These are phyloP conservation scores for Excoecaria agallocha DNA, from an alignment of 345 rosid species.

Conservation along the genomic window DNA sequence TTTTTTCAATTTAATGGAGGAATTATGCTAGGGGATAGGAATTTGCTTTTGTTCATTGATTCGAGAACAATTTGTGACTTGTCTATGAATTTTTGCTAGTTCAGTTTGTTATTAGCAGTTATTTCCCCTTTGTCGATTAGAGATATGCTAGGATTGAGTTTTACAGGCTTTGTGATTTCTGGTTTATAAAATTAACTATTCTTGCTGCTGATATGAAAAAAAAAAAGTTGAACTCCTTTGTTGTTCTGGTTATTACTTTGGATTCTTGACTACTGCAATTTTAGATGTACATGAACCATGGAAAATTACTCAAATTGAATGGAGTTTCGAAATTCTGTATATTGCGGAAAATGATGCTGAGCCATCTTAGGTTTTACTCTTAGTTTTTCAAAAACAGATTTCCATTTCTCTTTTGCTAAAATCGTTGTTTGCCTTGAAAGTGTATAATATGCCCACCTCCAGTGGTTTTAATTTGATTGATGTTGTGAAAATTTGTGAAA, in stretches of 20 bases:
- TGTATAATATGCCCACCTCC: no score
- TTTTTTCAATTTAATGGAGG: neutral
- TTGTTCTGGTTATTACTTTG: no score
- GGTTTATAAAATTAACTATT: no score
- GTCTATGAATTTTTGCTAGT: neutral
- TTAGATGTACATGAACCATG: no score
- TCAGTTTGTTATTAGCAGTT: neutral
- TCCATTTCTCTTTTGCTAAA: no score
- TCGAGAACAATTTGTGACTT: neutral
- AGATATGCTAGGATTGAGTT: no score
- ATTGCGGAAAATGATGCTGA: neutral
- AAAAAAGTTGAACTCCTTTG: no score
- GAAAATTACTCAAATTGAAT: neutral
- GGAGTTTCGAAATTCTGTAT: neutral
- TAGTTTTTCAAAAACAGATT: no score
- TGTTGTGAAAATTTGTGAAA: neutral
- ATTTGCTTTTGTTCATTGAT: neutral
- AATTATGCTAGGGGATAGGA: neutral
- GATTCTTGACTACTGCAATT: neutral
- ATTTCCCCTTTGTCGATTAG: neutral
- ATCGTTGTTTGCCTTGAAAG: no score
- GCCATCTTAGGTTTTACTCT: no score
- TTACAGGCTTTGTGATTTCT: no score
- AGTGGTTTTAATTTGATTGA: neutral
- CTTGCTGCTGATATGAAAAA: no score